Base-by-base conservation (phyloP, 352 stramenopile species). In the Phytophthora melonis region DNA sequence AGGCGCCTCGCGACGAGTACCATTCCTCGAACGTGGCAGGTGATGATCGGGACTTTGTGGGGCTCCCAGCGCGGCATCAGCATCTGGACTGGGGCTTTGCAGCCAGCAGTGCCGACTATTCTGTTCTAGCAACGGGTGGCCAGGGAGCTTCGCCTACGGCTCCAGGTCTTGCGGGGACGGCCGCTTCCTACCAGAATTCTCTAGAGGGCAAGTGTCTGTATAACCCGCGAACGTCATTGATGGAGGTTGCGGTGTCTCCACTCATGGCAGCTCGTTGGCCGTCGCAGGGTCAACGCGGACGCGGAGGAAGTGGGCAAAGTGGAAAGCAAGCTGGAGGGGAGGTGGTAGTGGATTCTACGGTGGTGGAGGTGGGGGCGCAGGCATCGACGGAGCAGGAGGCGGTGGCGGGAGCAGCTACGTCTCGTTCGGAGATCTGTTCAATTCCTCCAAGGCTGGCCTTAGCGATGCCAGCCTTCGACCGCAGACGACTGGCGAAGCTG, bases 311-410 rank as follows among this genome's bases (percentile, higher is more conserved):
- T 19, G 91, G 89, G 4, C 85, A 93, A 66, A 86, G 93, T 45
- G 89, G 91, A 1, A 89, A 90, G 59, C 84, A 94, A 64, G 87
- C 74, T 13, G 89, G 91, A n/a, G 91, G 91, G 5, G 91, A 5
- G 91, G 89, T 45, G 91, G 91, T 0, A 86, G 80, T 3, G 91
- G 91, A 1, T 94, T 81, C 57, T 96, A 82, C 65, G 91, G 91
- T 7, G 91, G 91, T 3, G 91, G 88, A 45, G 85, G 87, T 5
- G 89, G 89, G 27, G 87, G 89, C 0, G 66, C 84, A 32, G 89
- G 89, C 10, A 52, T 91, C 19, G 86, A 92, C 50, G 89, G 78
- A 1, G 82, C 76, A 19, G 87, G 89, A 0, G 89, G 89, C 0
- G 89, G 86, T 0, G 87, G 89, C 11, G 89, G 87, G 0, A 92